Evolutionary conservation across 1,284 basidiomycete genomes (phyloP).

Genomic region (Chalciporus sp.): DNA sequence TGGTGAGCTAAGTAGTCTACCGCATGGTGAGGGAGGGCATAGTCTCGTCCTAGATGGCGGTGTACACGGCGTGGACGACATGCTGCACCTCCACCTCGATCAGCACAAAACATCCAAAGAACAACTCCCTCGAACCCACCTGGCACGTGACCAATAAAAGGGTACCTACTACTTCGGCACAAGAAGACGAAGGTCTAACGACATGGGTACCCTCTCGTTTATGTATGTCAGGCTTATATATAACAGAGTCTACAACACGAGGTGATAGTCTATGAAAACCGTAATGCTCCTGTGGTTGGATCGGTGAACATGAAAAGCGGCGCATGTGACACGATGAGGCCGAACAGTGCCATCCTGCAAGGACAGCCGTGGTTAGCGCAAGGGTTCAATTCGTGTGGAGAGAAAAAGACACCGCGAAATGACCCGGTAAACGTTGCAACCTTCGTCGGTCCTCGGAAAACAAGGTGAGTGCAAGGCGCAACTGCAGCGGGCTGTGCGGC

Average conservation of each 20-base stretch:
- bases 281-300: slow-evolving; percentile 33
- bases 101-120: not conserved
- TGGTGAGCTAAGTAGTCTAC: not conserved
- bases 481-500: slow-evolving; percentile 17
- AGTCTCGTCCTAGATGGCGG: slow-evolving; percentile 16
- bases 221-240: slow-evolving; percentile 13
- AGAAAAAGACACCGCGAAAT: slow-evolving; percentile 6
- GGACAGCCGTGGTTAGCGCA: slow-evolving; percentile 30
- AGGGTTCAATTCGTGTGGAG: slow-evolving; percentile 16
- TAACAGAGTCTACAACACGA: slow-evolving; percentile 23
- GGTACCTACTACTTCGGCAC: not conserved
- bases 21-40: slow-evolving; percentile 1
- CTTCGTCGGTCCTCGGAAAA: slow-evolving; percentile 26
- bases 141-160: slow-evolving; percentile 30
- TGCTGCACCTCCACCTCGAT: slow-evolving; percentile 29
- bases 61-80: slow-evolving; percentile 34
- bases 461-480: slow-evolving; percentile 16
- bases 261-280: slow-evolving; percentile 30
- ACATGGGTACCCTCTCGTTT: not conserved
- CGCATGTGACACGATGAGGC: slow-evolving; percentile 32
- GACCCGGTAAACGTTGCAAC: not conserved
- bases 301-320: slow-evolving; percentile 36
- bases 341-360: slow-evolving; percentile 38
- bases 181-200: not conserved
- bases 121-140: slow-evolving; percentile 8